Percentiles rank a stretch among this genome's conserved stretches.
Conservation (phyloP, 768 basidiomycete genomes). For the Dioszegia hungarica region DNA sequence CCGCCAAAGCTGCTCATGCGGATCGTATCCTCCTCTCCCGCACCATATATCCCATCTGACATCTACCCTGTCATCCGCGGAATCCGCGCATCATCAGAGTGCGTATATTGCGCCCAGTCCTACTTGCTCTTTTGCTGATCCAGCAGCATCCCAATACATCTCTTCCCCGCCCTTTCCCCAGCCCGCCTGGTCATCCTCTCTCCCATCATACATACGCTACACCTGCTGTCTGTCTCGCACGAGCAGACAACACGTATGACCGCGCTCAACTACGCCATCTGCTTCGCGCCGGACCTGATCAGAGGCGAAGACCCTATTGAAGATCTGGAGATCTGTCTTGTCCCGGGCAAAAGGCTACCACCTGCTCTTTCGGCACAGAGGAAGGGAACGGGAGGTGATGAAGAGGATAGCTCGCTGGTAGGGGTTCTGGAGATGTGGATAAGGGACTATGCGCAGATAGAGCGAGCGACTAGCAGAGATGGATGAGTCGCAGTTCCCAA, state of each 20-base stretch:
- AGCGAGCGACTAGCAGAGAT: too few relatives aligned
- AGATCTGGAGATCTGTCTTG: conserved; percentile 33
- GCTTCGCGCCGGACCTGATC: conserved; percentile 32
- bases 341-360: conserved; percentile 25
- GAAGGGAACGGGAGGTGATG: not conserved
- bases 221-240: conserved; percentile 16
- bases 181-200: conserved; percentile 1
- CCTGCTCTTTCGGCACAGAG: conserved; percentile 18
- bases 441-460: not conserved
- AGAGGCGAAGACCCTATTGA: conserved; percentile 26
- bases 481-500: too few relatives aligned
- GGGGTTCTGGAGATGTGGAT: conserved; percentile 31
- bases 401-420: conserved; percentile 17
- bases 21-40: conserved; percentile 9
- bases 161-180: conserved; percentile 15
- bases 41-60: conserved; percentile 15
- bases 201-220: conserved; percentile 15
- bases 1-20: conserved; percentile 28
- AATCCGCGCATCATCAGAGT: conserved; percentile 12
- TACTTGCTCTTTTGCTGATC: not conserved
- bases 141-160: conserved; percentile 7
- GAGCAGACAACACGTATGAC: conserved; percentile 27
- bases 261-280: conserved; percentile 25
- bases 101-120: not conserved
- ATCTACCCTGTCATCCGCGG: conserved; percentile 19